Conservation (phyloP, 2,329 filamentous ascomycete species). For the Aspergillus brunneoviolaceus region DNA sequence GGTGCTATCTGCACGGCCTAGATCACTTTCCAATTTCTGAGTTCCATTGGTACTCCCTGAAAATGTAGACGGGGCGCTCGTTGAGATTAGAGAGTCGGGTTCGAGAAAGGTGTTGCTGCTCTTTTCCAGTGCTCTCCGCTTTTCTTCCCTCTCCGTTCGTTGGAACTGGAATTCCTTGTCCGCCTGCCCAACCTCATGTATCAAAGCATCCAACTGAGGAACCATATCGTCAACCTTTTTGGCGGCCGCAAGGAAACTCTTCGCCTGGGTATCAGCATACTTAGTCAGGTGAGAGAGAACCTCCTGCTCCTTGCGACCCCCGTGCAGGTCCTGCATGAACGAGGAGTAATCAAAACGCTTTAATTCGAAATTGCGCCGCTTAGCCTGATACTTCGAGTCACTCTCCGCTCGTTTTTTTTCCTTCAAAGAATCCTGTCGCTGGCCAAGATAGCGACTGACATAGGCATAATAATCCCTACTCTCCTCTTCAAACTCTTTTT, state of each 20-base stretch:
- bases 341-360: slow-evolving; percentile 98
- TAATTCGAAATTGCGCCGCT: slow-evolving; percentile 90
- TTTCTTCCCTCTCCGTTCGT: slow-evolving; percentile 91
- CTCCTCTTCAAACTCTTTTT: slow-evolving; percentile 97
- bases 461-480: slow-evolving; percentile 98
- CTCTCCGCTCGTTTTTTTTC: slow-evolving; percentile 95
- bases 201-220: slow-evolving; percentile 85
- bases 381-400: slow-evolving; percentile 92
- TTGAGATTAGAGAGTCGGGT: slow-evolving; percentile 58
- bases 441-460: slow-evolving; percentile 91
- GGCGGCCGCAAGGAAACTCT: slow-evolving; percentile 75
- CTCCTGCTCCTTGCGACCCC: slow-evolving; percentile 97
- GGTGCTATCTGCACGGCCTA: slow-evolving; percentile 72
- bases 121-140: slow-evolving; percentile 84
- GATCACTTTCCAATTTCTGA: slow-evolving; percentile 64
- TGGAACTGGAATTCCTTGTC: slow-evolving; percentile 98
- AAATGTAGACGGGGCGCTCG: slow-evolving; percentile 34
- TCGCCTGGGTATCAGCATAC: slow-evolving; percentile 88
- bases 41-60: slow-evolving; percentile 48
- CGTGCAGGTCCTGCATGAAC: slow-evolving; percentile 98
- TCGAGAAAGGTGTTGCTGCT: slow-evolving; percentile 73
- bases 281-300: slow-evolving; percentile 91
- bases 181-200: slow-evolving; percentile 82
- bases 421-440: slow-evolving; percentile 91
- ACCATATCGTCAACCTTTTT: slow-evolving; percentile 84